Conservation (phyloP, 2,329 filamentous ascomycete genomes). For the Fusarium subglutinans region DNA sequence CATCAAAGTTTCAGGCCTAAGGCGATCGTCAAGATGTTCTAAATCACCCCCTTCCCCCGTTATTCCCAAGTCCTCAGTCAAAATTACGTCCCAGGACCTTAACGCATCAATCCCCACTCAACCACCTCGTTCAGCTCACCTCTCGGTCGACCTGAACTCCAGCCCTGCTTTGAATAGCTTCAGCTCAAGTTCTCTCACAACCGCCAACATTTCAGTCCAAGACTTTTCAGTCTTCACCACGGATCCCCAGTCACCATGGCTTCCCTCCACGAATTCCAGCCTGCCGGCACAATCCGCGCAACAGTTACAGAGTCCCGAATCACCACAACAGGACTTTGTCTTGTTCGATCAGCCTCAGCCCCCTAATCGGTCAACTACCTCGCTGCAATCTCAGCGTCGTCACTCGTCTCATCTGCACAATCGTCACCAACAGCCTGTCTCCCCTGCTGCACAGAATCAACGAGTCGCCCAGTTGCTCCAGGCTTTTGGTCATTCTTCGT, state of each 20-base stretch:
- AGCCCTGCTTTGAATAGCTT: slow-evolving; percentile 66
- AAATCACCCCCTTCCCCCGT: slow-evolving; percentile 56
- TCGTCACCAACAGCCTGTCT: slow-evolving; percentile 52
- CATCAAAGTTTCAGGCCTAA: slow-evolving; percentile 47
- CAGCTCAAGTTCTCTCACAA: slow-evolving; percentile 66
- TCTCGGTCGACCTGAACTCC: slow-evolving; percentile 75
- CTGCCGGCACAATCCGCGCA: slow-evolving; percentile 71
- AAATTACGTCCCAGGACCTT: slow-evolving; percentile 61
- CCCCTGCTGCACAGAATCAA: slow-evolving; percentile 62
- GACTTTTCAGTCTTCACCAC: slow-evolving; percentile 82
- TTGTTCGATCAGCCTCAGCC: slow-evolving; percentile 69
- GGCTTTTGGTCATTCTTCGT: slow-evolving; percentile 64
- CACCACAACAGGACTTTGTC: slow-evolving; percentile 77
- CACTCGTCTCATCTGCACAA: slow-evolving; percentile 58
- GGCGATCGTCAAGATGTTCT: slow-evolving; percentile 66
- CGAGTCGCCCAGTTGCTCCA: slow-evolving; percentile 68
- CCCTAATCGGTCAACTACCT: slow-evolving; percentile 51
- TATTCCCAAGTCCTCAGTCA: slow-evolving; percentile 55
- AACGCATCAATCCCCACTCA: slow-evolving; percentile 58
- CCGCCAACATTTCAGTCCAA: slow-evolving; percentile 70
- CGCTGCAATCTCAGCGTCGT: slow-evolving; percentile 55
- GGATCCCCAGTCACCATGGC: slow-evolving; percentile 85
- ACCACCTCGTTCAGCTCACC: slow-evolving; percentile 57
- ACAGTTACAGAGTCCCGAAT: slow-evolving; percentile 61
- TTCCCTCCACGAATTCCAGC: slow-evolving; percentile 72